Evolutionary conservation across 164 flowering plant genomes (phyloP).

Genomic region (Houttuynia cordata): DNA sequence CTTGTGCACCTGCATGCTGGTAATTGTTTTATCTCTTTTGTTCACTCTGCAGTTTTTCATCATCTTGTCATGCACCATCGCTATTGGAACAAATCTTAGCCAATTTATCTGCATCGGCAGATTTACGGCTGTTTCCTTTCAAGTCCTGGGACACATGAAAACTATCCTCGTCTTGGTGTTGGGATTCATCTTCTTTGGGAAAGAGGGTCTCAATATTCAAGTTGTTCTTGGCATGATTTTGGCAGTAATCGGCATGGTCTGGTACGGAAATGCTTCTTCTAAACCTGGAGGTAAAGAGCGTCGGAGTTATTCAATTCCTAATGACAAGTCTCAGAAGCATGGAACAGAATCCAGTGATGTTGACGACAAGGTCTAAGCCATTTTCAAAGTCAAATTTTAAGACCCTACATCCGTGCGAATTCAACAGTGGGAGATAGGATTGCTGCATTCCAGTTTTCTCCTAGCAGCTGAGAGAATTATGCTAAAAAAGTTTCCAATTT

Average conservation of each 20-base stretch:
- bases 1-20: background rate
- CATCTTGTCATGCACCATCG: conserved; percentile 60
- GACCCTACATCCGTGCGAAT: background rate
- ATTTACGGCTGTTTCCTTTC: conserved; percentile 77
- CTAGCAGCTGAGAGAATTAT: conserved; percentile 7
- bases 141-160: conserved; percentile 91
- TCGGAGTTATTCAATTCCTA: conserved; percentile 26
- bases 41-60: conserved; percentile 55
- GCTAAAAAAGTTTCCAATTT: conserved; percentile 4
- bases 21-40: background rate
- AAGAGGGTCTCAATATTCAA: conserved; percentile 76
- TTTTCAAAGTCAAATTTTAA: background rate
- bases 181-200: conserved; percentile 80
- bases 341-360: conserved; percentile 27
- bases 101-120: conserved; percentile 89
- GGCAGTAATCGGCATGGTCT: conserved; percentile 74
- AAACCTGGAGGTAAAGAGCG: conserved; percentile 86
- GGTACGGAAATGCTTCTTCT: conserved; percentile 87
- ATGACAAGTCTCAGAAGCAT: conserved; percentile 28
- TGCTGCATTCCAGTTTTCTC: conserved; percentile 5
- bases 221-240: conserved; percentile 77
- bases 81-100: conserved; percentile 72
- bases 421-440: background rate
- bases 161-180: conserved; percentile 57
- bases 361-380: conserved; percentile 36